Evolutionary conservation across 108 stramenopile genomes (phyloP).

Genomic region (Cylindrotheca fusiformis): DNA sequence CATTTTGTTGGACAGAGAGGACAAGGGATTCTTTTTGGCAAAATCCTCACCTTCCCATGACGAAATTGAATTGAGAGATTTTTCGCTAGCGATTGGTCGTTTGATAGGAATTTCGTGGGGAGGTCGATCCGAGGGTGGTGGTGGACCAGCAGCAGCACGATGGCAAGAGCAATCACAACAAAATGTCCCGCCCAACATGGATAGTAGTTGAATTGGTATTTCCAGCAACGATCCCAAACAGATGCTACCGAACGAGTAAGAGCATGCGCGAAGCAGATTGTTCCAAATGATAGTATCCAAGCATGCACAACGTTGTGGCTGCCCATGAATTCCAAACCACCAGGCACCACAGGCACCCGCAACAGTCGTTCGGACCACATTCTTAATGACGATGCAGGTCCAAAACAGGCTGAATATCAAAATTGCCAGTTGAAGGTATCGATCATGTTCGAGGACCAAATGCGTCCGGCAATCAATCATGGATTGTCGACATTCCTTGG

Average conservation of each 20-base stretch:
- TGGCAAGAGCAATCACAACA: slow-evolving; percentile 20
- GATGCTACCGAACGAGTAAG: slow-evolving; percentile 61
- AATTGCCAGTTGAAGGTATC: slow-evolving; percentile 28
- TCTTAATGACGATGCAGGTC: slow-evolving; percentile 72
- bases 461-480: slow-evolving; percentile 21
- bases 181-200: slow-evolving; percentile 1
- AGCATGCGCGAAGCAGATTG: slow-evolving; percentile 40
- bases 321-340: slow-evolving; percentile 58
- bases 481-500: slow-evolving; percentile 22
- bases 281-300: slow-evolving; percentile 16
- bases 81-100: slow-evolving; percentile 14
- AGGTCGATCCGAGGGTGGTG: slow-evolving; percentile 9
- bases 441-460: slow-evolving; percentile 7
- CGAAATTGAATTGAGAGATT: not conserved
- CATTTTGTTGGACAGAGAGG: slow-evolving; percentile 11
- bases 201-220: slow-evolving; percentile 7
- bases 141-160: slow-evolving; percentile 28
- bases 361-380: slow-evolving; percentile 74
- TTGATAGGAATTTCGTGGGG: too few relatives aligned
- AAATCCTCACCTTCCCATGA: not conserved
- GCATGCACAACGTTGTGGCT: not conserved
- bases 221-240: slow-evolving; percentile 63
- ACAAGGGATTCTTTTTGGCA: not conserved
- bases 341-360: slow-evolving; percentile 78
- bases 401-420: slow-evolving; percentile 59